phyloP scores from a whole-genome alignment of 2,329 filamentous ascomycete species.

The Aphanocladium album region DNA sequence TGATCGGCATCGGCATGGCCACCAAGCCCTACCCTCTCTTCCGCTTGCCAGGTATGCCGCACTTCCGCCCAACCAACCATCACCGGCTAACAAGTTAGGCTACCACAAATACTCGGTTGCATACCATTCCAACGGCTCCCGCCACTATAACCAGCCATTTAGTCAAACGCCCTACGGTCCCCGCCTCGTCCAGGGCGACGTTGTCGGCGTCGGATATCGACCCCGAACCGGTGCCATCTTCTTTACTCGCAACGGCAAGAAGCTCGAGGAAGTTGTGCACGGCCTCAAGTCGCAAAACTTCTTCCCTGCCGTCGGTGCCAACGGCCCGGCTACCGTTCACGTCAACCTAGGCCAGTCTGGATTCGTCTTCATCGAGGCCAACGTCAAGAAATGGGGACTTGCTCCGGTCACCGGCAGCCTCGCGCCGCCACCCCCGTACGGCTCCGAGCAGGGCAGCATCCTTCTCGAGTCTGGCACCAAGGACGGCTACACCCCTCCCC shows the following conservation, averaged over 20 bases:
- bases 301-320: constrained; percentile 95
- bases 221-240: constrained; percentile 93
- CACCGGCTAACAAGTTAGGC: constrained; percentile 40
- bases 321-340: constrained; percentile 85
- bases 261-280: constrained; percentile 88
- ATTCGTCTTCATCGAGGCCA: constrained; percentile 98
- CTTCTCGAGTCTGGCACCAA: constrained; percentile 79
- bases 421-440: constrained; percentile 92
- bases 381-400: constrained; percentile 99
- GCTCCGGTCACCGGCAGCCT: constrained; percentile 94
- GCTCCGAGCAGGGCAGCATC: constrained; percentile 94
- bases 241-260: constrained; percentile 97
- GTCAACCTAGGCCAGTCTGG: constrained; percentile 98
- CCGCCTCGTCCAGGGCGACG: constrained; percentile 84
- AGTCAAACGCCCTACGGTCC: constrained; percentile 74
- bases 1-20: constrained; percentile 86
- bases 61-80: background rate
- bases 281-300: constrained; percentile 94
- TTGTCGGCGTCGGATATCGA: constrained; percentile 91
- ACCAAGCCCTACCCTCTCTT: constrained; percentile 98
- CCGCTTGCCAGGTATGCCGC: constrained; percentile 72
- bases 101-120: constrained; percentile 91
- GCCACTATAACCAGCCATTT: constrained; percentile 92
- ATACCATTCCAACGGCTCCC: constrained; percentile 81
- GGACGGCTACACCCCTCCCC: constrained; percentile 46